Evolutionary conservation across 495 filamentous ascomycete genomes (phyloP), one percentile per base, ranked within the genome.

Genomic region (Friedmanniomyces simplex): DNA sequence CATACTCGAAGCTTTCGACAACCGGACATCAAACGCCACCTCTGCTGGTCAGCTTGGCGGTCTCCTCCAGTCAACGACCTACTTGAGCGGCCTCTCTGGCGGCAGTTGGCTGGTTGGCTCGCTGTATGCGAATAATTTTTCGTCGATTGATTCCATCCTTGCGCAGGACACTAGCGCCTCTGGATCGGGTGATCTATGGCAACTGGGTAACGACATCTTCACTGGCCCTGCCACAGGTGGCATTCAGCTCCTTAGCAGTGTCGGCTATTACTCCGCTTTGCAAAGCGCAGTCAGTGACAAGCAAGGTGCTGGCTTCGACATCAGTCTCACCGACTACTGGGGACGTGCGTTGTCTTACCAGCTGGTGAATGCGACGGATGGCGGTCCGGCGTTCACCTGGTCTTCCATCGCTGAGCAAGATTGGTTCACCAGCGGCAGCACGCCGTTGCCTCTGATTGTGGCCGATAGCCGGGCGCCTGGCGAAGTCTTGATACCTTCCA

Each of bases 111-210:
- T 96, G 12, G 80, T 96, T 12, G 87, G 87, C 7, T 89, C 85
- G 28, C 78, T 97, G 18, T 93, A 82, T 64, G 75, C 84, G 58
- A 97, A 96, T 73, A 97, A 96, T 71, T 97, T 91, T 73, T 86
- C 84, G 32, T 84, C 81, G 16, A 77, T 96, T 42, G 66, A 79
- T 32, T 67, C 66, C 32, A 79, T 96, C 60, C 80, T 85, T 25
- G 69, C 81, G 28, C 67, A 79, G 30, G 67, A 68, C 39, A 78
- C 94, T 57, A 79, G 82, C 30, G 68, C 80, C 32, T 51, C 61
- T 22, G 59, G 50, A 14, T 63, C 75, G 1, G 79, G 77, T 13
- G 73, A 72, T 16, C 69, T 82, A 6, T 97, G 91, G 91, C 72
- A 89, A 59, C 86, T 96, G 59, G 78, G 76, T 1, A 84, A 86